Base-by-base conservation (phyloP, 2,329 filamentous ascomycete species). In the Pseudonectria buxi region DNA sequence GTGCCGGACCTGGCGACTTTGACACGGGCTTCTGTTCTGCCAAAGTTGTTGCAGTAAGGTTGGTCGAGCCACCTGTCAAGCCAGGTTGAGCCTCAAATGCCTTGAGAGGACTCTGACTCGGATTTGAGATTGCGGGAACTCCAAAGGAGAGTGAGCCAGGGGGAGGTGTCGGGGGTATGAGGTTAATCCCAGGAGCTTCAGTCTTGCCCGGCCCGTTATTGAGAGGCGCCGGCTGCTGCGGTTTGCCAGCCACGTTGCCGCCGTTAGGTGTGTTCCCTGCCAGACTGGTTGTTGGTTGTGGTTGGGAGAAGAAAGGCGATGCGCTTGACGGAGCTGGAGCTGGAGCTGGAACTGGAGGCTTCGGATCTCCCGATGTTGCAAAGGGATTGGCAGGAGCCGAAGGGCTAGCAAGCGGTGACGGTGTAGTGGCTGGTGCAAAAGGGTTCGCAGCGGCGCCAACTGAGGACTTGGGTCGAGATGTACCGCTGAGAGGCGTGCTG, bases 111-210 rank as follows among this genome's bases (percentile, higher is more conserved):
- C 9, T 22, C 18, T 22, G 5, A 5, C 5, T 9, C 29, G 36
- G 24, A 18, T 30, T 33, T 22, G 30, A 30, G 6, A 34, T n/a
- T 26, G 49, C 40, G 18, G 45, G 22, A 11, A 37, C 27, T 15
- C 33, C 32, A 31, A 45, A 38, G 3, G 40, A 34, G 15, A 39
- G 28, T 13, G 46, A 28, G 7, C 41, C 13, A 2, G 46, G 26
- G 35, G 46, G 35, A 13, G 47, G 37, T 10, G 48, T 43, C 28
- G 47, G 39, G 6, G 48, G 40, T 15, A 39, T 26, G 22, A 37
- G 12, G 12, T 35, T 49, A 32, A 41, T 38, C 3, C 30, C 32
- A 7, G 46, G 48, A 10, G 40, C 22, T 14, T 44, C 45, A 16
- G 31, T 9, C 3, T 37, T 14, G 22, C 35, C 43, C 26, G 31